Evolutionary conservation across 768 basidiomycete genomes (phyloP).

Genomic region (Russula foetens): DNA sequence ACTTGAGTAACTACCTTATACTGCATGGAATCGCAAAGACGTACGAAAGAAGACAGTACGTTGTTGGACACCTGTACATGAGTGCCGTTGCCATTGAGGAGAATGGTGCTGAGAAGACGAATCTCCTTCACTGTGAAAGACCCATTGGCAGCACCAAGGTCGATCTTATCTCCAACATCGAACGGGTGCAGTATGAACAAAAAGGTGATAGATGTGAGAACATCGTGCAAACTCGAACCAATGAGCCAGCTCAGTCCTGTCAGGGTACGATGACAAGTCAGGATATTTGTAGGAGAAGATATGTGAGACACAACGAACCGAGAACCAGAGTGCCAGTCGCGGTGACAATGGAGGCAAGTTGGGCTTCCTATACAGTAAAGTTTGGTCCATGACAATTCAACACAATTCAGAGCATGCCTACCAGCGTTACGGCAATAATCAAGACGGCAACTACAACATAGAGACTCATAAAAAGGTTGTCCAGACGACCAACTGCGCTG

Average conservation of each 20-base stretch:
- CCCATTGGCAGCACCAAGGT: conserved; percentile 30
- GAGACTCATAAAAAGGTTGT: conserved; percentile 79
- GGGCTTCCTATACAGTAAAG: conserved; percentile 46
- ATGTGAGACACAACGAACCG: conserved; percentile 24
- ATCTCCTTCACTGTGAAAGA: conserved; percentile 84
- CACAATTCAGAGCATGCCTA: conserved; percentile 29
- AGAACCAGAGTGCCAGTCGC: conserved; percentile 61
- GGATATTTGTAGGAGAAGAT: neutral
- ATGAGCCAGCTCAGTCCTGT: conserved; percentile 80
- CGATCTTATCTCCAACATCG: conserved; percentile 73
- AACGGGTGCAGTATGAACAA: conserved; percentile 82
- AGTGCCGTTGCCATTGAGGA: conserved; percentile 51
- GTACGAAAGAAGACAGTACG: conserved; percentile 46
- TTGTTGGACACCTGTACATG: conserved; percentile 68
- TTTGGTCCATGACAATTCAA: conserved; percentile 1
- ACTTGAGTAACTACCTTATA: neutral
- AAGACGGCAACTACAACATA: conserved; percentile 63
- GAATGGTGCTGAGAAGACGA: conserved; percentile 67
- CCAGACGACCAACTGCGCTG: conserved; percentile 78
- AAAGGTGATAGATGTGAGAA: conserved; percentile 83
- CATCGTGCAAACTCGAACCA: conserved; percentile 70
- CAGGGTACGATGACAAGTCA: neutral
- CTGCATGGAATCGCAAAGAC: conserved; percentile 8
- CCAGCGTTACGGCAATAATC: conserved; percentile 79
- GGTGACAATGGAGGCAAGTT: conserved; percentile 65